phyloP scores from a whole-genome alignment of 2,329 filamentous ascomycete species.

The Amauroascus niger region DNA sequence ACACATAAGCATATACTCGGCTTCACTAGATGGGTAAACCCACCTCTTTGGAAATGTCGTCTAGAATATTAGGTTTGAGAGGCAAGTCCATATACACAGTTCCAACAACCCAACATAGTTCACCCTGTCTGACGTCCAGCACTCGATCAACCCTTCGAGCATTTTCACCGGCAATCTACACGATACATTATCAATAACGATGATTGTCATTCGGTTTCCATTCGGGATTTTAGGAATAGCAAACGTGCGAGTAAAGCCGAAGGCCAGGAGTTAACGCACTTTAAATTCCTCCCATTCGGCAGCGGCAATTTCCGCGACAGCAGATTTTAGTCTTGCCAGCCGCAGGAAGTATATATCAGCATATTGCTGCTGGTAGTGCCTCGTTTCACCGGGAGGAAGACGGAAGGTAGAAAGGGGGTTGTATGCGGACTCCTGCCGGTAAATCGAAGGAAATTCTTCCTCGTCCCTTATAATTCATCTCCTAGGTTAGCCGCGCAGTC shows the following conservation, averaged over 20 bases:
- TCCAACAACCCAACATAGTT: slow-evolving; percentile 89
- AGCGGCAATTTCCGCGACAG: slow-evolving; percentile 62
- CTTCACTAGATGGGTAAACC: not conserved
- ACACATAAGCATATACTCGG: not conserved
- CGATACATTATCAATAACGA: slow-evolving; percentile 5
- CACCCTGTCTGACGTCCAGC: slow-evolving; percentile 86
- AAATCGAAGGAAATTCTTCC: slow-evolving; percentile 34
- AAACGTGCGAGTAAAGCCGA: not conserved
- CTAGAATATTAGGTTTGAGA: slow-evolving; percentile 88
- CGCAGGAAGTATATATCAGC: slow-evolving; percentile 96
- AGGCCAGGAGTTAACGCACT: slow-evolving; percentile 32
- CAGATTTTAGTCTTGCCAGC: slow-evolving; percentile 74
- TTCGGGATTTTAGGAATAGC: no score
- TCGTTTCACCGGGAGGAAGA: slow-evolving; percentile 53
- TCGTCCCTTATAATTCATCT: slow-evolving; percentile 22
- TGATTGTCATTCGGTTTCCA: no score
- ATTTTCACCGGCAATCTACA: slow-evolving; percentile 60
- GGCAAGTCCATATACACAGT: slow-evolving; percentile 98
- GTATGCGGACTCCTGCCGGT: slow-evolving; percentile 55
- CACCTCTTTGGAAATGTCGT: slow-evolving; percentile 89
- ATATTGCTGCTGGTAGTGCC: slow-evolving; percentile 88
- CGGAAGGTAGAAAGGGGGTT: slow-evolving; percentile 64
- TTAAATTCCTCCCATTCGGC: slow-evolving; percentile 68
- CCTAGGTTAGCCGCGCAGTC: not conserved
- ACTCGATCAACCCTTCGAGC: slow-evolving; percentile 75